A percentile compares a stretch with the other conserved stretches of the same genome.
Evolutionary conservation across 805 yeast species (phyloP).

Genomic region (Vanderwaltozyma polyspora): DNA sequence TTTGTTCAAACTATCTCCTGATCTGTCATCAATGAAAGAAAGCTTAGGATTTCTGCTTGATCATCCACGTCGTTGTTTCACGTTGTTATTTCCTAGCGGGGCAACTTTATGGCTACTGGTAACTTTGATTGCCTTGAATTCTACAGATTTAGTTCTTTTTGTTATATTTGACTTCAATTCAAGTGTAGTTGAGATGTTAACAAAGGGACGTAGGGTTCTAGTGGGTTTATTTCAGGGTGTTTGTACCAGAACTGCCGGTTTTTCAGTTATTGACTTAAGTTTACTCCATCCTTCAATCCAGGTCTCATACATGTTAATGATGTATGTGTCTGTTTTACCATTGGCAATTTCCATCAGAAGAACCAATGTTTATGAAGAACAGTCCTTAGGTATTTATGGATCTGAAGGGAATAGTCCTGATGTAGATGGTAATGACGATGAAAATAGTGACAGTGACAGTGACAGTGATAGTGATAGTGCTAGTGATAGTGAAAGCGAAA

Average conservation of each 20-base stretch:
- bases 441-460: conserved; percentile 6
- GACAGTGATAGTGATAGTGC: conserved; percentile 6
- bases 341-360: conserved; percentile 92
- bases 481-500: not conserved
- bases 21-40: conserved; percentile 53
- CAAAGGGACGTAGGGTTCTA: conserved; percentile 58
- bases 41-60: conserved; percentile 78
- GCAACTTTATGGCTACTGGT: conserved; percentile 93
- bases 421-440: conserved; percentile 6
- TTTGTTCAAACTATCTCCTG: conserved; percentile 53
- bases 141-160: conserved; percentile 69
- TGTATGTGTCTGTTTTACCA: conserved; percentile 95
- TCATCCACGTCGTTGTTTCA: conserved; percentile 95
- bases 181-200: conserved; percentile 38
- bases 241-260: conserved; percentile 91
- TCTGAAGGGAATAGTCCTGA: conserved; percentile 20
- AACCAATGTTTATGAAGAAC: conserved; percentile 97
- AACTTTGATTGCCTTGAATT: conserved; percentile 62
- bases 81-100: conserved; percentile 77
- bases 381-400: conserved; percentile 84
- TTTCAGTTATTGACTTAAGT: conserved; percentile 59
- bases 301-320: conserved; percentile 89
- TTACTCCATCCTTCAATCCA: conserved; percentile 80
- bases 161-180: conserved; percentile 62
- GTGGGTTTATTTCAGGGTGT: conserved; percentile 87